Evolutionary conservation across 1,139 yeast genomes (phyloP).

Genomic region (Nakaseomyces bracarensis): DNA sequence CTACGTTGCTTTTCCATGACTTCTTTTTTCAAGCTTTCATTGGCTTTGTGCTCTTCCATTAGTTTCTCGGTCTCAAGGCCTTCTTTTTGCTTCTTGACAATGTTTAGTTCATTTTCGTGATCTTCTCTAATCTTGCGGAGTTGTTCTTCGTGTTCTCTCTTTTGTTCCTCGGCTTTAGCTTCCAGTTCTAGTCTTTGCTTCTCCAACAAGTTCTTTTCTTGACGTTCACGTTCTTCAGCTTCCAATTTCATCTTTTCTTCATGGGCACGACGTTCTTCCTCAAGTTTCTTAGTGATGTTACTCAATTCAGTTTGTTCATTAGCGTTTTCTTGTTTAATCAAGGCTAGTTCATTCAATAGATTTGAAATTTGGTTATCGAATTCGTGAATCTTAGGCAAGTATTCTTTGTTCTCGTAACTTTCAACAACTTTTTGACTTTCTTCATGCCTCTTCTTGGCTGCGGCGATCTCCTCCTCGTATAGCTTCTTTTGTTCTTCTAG

Average conservation of each 20-base stretch:
- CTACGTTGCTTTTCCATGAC: constrained; percentile 11
- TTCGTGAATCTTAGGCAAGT: constrained; percentile 21
- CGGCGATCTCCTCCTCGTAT: constrained; percentile 19
- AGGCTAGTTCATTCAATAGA: constrained; percentile 18
- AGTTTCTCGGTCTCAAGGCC: constrained; percentile 11
- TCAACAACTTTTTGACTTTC: constrained; percentile 15
- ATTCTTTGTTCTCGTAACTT: constrained; percentile 20
- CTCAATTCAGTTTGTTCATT: constrained; percentile 25
- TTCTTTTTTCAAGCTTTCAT: constrained; percentile 12
- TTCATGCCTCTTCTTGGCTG: constrained; percentile 16
- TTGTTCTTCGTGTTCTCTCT: constrained; percentile 21
- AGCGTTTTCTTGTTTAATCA: constrained; percentile 26
- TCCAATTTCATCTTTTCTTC: constrained; percentile 24
- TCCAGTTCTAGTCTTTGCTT: constrained; percentile 24
- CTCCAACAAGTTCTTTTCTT: constrained; percentile 21
- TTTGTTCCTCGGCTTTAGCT: constrained; percentile 16
- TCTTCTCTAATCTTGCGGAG: constrained; percentile 17
- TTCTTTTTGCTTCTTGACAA: constrained; percentile 12
- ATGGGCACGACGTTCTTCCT: constrained; percentile 23
- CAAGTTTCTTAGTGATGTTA: constrained; percentile 24
- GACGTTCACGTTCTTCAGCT: constrained; percentile 23
- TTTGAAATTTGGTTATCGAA: constrained; percentile 21
- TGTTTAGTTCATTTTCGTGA: constrained; percentile 15
- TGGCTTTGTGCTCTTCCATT: constrained; percentile 13
- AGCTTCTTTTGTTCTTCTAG: constrained; percentile 18